These are phyloP conservation scores for Hysterangium stoloniferum DNA, from an alignment of 768 basidiomycete genomes.

Conservation along the genomic window DNA sequence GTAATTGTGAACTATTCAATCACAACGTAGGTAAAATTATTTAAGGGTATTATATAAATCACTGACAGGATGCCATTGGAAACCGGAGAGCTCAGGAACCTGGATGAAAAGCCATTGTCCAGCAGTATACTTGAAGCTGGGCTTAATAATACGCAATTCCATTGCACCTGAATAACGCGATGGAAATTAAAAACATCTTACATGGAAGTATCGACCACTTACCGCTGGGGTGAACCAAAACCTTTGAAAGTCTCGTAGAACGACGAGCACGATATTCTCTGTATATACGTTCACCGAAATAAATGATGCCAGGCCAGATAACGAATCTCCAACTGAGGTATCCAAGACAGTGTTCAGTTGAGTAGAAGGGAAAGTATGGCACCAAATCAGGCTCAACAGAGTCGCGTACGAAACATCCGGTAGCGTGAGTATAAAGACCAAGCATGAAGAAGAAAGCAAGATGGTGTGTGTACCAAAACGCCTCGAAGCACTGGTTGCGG, in stretches of 20 bases:
- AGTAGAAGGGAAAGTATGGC: slow-evolving; percentile 77
- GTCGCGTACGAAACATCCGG: slow-evolving; percentile 93
- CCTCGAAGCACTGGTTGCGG: slow-evolving; percentile 85
- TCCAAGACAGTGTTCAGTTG: slow-evolving; percentile 79
- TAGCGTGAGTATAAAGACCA: slow-evolving; percentile 82
- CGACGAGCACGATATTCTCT: slow-evolving; percentile 76
- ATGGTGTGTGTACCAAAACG: slow-evolving; percentile 96
- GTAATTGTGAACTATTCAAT: slow-evolving; percentile 81
- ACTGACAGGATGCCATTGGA: slow-evolving; percentile 94
- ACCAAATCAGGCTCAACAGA: slow-evolving; percentile 64
- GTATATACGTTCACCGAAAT: slow-evolving; percentile 81
- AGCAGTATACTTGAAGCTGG: slow-evolving; percentile 83
- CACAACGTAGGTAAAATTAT: slow-evolving; percentile 7
- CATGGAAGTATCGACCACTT: slow-evolving; percentile 19
- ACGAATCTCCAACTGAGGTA: slow-evolving; percentile 88
- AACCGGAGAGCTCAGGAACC: slow-evolving; percentile 74
- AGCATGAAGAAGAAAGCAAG: slow-evolving; percentile 93
- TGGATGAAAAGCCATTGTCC: slow-evolving; percentile 92
- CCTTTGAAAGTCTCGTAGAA: slow-evolving; percentile 73
- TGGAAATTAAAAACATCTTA: slow-evolving; percentile 1
- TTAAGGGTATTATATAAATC: background rate
- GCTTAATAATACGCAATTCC: slow-evolving; percentile 89
- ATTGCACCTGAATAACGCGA: slow-evolving; percentile 63
- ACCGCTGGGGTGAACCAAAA: slow-evolving; percentile 86
- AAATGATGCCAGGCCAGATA: slow-evolving; percentile 87